Evolutionary conservation across 2,329 filamentous ascomycete species (phyloP), one percentile per base, ranked within the genome.

Genomic region (Cercospora citrullina): DNA sequence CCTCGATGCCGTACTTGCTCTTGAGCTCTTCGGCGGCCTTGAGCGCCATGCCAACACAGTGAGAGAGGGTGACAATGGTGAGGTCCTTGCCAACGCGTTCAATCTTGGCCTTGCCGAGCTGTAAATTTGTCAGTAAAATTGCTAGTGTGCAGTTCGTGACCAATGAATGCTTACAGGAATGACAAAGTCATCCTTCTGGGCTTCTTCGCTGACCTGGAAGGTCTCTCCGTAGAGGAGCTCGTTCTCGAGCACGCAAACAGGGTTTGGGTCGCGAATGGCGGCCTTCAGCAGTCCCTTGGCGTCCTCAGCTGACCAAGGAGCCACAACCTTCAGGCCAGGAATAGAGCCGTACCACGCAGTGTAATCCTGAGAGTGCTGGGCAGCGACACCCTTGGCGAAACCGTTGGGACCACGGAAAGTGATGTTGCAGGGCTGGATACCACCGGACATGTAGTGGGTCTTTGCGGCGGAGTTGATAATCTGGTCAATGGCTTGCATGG

Each of bases 401-500:
- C 95, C 95, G 84, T 99, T 99, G 83, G 95, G 95, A 64, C 95
- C 95, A 80, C 95, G 94, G 91, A 99, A 99, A 76, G 95, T 98
- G 84, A 99, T 94, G 86, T 98, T 98, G 86, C 95, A 99, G 77
- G 95, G 95, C 84, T 99, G 95, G 82, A 97, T 98, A 82, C 95
- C 95, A 77, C 95, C 95, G 72, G 95, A 98, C 95, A 99, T 99
- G 87, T 99, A 99, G 79, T 99, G 94, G 67, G 95, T 99, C 88
- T 99, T 99, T 79, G 93, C 95, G 76, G 87, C 95, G 60, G 94
- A 98, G 89, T 99, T 99, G 89, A 99, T 94, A 80, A 99, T 92
- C 82, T 99, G 95, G 82, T 99, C 95, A 82, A 99, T 99, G 80
- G 95, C 93, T 86, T 99, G 95, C 95, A 99, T 99, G 82, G 95